A percentile compares a stretch with the other conserved stretches of the same genome.
Conservation (phyloP, 495 filamentous ascomycete species). For the Parathielavia appendiculata region DNA sequence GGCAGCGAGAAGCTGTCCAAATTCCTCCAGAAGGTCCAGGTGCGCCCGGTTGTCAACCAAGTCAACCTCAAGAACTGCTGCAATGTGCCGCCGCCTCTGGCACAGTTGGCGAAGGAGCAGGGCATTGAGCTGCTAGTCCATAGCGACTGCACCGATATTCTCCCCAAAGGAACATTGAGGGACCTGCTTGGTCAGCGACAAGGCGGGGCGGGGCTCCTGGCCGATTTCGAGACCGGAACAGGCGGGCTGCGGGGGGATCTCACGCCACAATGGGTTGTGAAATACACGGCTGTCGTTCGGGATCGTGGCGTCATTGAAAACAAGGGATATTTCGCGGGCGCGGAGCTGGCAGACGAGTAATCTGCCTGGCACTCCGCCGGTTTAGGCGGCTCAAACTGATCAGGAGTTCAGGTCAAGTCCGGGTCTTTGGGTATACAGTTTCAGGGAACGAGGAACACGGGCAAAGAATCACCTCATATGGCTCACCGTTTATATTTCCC, state of each 20-base stretch:
- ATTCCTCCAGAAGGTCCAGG: conserved; percentile 51
- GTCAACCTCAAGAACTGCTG: conserved; percentile 97
- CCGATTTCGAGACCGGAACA: conserved; percentile 40
- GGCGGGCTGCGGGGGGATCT: conserved; percentile 68
- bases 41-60: conserved; percentile 85
- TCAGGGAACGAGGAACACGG: neutral
- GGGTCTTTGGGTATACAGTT: neutral
- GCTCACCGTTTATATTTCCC: neutral
- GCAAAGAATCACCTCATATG: neutral
- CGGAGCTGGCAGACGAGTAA: conserved; percentile 50
- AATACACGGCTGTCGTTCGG: conserved; percentile 96
- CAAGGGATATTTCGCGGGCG: conserved; percentile 91
- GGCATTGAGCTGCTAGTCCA: conserved; percentile 87
- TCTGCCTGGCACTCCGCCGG: no score
- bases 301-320: conserved; percentile 97
- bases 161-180: conserved; percentile 75
- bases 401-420: conserved; percentile 8
- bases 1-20: conserved; percentile 69
- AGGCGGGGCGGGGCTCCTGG: conserved; percentile 63
- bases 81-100: conserved; percentile 84
- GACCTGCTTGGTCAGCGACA: conserved; percentile 70
- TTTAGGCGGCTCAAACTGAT: neutral
- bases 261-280: conserved; percentile 87
- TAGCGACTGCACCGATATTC: conserved; percentile 86
- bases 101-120: conserved; percentile 76